These are phyloP conservation scores for Apiotrichum domesticum DNA, from an alignment of 1,284 basidiomycete species.

Conservation along the genomic window DNA sequence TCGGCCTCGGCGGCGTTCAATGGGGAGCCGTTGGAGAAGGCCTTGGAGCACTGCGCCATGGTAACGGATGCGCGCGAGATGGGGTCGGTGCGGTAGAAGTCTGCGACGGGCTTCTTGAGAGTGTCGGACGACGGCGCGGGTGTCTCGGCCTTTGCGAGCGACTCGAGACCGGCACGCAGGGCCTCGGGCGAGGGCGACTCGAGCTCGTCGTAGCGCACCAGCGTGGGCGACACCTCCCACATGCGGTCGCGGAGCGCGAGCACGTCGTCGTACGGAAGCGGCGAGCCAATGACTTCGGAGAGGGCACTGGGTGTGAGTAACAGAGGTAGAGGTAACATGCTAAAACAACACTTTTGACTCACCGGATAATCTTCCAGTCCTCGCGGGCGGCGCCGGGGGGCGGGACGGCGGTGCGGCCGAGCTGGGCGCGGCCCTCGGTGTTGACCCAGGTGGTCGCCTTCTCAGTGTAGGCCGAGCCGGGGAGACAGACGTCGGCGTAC, in stretches of 20 bases:
- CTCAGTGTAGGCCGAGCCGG: conserved; percentile 92
- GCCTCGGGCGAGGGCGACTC: conserved; percentile 71
- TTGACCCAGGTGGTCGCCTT: conserved; percentile 94
- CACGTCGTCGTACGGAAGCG: conserved; percentile 87
- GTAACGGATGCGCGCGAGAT: conserved; percentile 51
- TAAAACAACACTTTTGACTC: conserved; percentile 46
- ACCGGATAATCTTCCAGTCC: conserved; percentile 96
- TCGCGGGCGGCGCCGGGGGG: conserved; percentile 91
- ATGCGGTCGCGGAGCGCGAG: conserved; percentile 83
- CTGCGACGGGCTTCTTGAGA: conserved; percentile 75
- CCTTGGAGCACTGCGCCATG: conserved; percentile 48
- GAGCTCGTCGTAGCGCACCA: conserved; percentile 80
- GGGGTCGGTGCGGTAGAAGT: conserved; percentile 87
- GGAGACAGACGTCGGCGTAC: conserved; percentile 91
- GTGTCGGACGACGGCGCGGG: conserved; percentile 51
- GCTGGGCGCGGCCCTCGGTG: conserved; percentile 89
- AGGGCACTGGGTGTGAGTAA: conserved; percentile 57
- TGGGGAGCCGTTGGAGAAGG: conserved; percentile 40
- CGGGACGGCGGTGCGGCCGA: conserved; percentile 87
- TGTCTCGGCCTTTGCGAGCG: conserved; percentile 55
- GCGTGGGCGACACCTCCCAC: conserved; percentile 92
- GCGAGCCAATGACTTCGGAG: conserved; percentile 74
- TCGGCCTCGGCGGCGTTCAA: conserved; percentile 14
- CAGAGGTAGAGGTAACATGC: not conserved
- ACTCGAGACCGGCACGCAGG: conserved; percentile 63